Evolutionary conservation across 1,284 basidiomycete species (phyloP), one percentile per base, ranked within the genome.

Genomic region (Leccinum variabile): DNA sequence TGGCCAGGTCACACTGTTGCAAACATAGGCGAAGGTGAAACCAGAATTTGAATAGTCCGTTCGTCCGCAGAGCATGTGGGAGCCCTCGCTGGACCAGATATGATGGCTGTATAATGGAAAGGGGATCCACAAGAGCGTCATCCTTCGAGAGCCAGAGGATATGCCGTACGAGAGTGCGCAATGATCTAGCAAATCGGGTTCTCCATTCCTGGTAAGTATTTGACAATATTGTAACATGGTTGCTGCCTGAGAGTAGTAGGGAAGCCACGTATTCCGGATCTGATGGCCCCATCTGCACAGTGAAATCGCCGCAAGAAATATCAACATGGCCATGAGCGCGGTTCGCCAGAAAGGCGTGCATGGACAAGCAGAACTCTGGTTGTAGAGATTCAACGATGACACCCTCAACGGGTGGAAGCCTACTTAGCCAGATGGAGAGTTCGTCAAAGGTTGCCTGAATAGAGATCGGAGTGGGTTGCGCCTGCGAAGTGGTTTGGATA

Each of bases 41-140:
- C 30, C 93, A 75, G 60, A 92, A 85, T 65, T 86, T 87, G 78
- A 91, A 91, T 3, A 80, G 78, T 2, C 81, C 75, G 66, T 90
- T 85, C 28, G 82, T 83, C 32, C 92, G 88, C 52, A 92, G 70
- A 49, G 79, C 72, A 57, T 86, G 82, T 3, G 91, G 89, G 11
- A 81, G 76, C 3, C 90, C 91, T 57, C 79, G 81, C 71, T 92
- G 91, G 32, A 94, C 83, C 46, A 94, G 81, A 70, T 87, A 92
- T 2, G 91, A 91, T 3, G 91, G 90, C 57, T 91, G 91, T 53
- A 86, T 91, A 52, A 87, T 86, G 25, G 91, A 92, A 41, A 90
- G 79, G 25, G 89, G 88, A 71, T 94, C 91, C 8, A 90, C 79
- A 30, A 85, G 76, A 3, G 82, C 70, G n/a, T 80, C 75, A 33